Evolutionary conservation across 2,329 filamentous ascomycete genomes (phyloP), one percentile per base, ranked within the genome.

Genomic region (Grosmannia clavigera): DNA sequence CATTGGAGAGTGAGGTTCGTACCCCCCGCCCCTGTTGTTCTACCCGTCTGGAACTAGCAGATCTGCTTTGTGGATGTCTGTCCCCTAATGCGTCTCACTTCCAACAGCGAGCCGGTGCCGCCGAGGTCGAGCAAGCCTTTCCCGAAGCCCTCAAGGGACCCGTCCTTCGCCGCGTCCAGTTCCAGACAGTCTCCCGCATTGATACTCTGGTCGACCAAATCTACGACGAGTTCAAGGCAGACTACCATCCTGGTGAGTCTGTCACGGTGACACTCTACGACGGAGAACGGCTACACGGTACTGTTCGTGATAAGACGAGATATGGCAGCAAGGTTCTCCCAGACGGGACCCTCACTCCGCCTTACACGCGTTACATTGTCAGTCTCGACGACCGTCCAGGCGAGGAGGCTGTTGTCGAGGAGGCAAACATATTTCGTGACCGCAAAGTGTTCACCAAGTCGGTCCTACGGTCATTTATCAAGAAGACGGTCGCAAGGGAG

Each of bases 361-460:
- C 89, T 0, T 88, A 85, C 68, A 87, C 89, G 29, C 81, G 88
- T 59, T 96, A 96, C 70, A 84, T 90, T 62, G 89, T 95, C 63
- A 87, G 84, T 66, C 77, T 94, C 35, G 81, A 87, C 60, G 83
- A 86, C 62, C 78, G 81, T 46, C 80, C 81, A 1, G 82, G 82
- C 55, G 81, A 89, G 64, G 90, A 95, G 71, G 86, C 85, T 12
- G 77, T 90, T n/a, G 80, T 94, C 22, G 87, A 92, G 66, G 87
- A 90, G 71, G 78, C 87, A 57, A 87, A 95, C 68, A 86, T 97
- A 60, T 86, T 83, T 64, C 87, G 94, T 63, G 92, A 96, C 69
- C 85, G 91, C 58, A 95, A 92, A 67, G 82, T 90, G 55, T 99
- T 97, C 70, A 96, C 92, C 33, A 97, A 99, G 73, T 86, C 92